Base-by-base conservation (phyloP, 176 grass and related monocot genomes). In the Elymus sibiricus region DNA sequence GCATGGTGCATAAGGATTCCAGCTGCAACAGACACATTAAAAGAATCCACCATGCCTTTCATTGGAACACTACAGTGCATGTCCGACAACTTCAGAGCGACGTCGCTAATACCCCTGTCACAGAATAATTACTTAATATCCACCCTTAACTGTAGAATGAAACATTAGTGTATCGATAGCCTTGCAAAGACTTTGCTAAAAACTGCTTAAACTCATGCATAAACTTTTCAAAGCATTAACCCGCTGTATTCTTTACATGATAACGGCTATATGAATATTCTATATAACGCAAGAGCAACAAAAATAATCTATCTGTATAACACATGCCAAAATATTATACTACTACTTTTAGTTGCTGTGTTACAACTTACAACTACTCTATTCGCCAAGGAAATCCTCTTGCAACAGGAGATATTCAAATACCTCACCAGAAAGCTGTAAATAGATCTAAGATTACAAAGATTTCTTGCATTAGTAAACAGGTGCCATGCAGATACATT, bases 31-130 rank as follows among this genome's bases (percentile, higher is more conserved):
- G 96, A 98, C 76, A 98, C 96, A 91, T 98, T 98, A 88, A 98
- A 98, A 53, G 96, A 98, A 98, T 98, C 96, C 65, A 98, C 92
- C 96, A 98, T 98, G 77, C 96, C 96, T 88, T 94, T 98, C 96
- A 98, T 98, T 31, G 96, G 96, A 94, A 98, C 71, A 56, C 86
- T 92, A 85, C 96, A 98, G 72, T 95, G 93, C 85, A 98, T 80
- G 79, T 98, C 93, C 82, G 96, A 98, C 40, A 94, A 51, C 55
- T 74, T 43, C 51, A 94, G 44, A 49, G 93, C 84, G 71, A 88
- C 93, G 38, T 94, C 90, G 16, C 91, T 98, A 71, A 98, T 98
- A 51, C 96, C 96, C 96, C 96, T 98, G 86, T 22, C 55, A 65
- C 65, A 65, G 26, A 78, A 86, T 80, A 65, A 62, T 81, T 84